Evolutionary conservation across 179 eudicot genomes (phyloP).

Genomic region (Gypsophila paniculata): DNA sequence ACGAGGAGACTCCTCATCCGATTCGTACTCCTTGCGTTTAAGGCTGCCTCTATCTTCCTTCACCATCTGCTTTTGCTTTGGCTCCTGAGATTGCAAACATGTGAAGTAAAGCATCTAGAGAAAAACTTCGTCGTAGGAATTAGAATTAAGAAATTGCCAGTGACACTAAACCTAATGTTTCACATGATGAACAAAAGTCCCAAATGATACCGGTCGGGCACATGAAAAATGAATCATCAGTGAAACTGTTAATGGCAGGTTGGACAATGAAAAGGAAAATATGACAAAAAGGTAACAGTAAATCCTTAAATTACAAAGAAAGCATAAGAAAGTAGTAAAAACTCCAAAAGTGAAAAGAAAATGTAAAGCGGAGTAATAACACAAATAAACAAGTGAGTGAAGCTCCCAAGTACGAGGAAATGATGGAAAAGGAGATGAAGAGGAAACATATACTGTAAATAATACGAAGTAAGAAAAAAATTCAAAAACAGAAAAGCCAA

Average conservation of each 20-base stretch:
- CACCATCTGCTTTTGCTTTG: slow-evolving; percentile 48
- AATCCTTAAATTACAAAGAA: too few relatives aligned
- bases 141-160: too few relatives aligned
- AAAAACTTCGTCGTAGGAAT: too few relatives aligned
- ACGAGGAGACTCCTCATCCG: slow-evolving; percentile 91
- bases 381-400: background rate
- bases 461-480: background rate
- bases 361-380: too few relatives aligned
- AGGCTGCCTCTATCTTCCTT: slow-evolving; percentile 54
- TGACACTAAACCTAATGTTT: too few relatives aligned
- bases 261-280: too few relatives aligned
- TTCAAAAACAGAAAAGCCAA: background rate
- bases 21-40: slow-evolving; percentile 80
- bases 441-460: background rate
- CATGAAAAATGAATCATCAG: too few relatives aligned
- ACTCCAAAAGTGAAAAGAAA: background rate
- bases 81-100: slow-evolving; percentile 43
- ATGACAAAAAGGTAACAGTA: too few relatives aligned
- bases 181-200: too few relatives aligned
- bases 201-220: too few relatives aligned
- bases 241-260: too few relatives aligned
- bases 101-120: background rate
- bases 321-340: background rate
- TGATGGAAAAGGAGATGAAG: background rate
- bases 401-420: background rate